Percentiles rank a stretch among this genome's conserved stretches.
Evolutionary conservation across 23 red algal genomes (phyloP).

Genomic region (Pyropia haitanensis): DNA sequence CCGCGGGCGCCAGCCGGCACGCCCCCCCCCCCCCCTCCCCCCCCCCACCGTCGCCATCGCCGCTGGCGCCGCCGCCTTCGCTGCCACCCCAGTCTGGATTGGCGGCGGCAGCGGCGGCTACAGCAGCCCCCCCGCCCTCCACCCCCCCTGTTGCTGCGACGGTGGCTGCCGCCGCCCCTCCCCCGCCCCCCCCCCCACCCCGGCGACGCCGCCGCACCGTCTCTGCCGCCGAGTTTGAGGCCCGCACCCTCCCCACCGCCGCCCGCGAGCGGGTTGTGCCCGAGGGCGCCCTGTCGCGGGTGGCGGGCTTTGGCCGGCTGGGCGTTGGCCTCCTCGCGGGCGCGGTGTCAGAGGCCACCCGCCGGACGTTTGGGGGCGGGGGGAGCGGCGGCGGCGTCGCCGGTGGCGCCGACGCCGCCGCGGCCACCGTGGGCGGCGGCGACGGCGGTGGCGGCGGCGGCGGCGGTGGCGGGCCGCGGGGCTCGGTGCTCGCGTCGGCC

Average conservation of each 20-base stretch:
- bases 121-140: background rate
- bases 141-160: background rate
- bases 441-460: background rate
- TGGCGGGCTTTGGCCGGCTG: slow-evolving; percentile 22
- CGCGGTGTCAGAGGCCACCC: slow-evolving; percentile 16
- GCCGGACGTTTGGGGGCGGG: slow-evolving; percentile 1
- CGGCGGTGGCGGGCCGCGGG: background rate
- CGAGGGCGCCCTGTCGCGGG: slow-evolving; percentile 18
- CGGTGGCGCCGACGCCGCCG: too few relatives aligned
- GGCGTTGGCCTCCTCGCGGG: slow-evolving; percentile 14
- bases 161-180: background rate
- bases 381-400: too few relatives aligned
- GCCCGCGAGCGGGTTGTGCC: slow-evolving; percentile 14
- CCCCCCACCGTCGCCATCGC: background rate
- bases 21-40: background rate
- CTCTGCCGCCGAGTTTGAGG: background rate
- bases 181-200: background rate
- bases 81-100: background rate
- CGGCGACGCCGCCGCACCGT: background rate
- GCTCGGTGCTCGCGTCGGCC: slow-evolving; percentile 11
- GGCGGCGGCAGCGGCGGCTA: background rate
- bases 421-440: background rate
- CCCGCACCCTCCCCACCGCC: slow-evolving; percentile 5
- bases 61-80: background rate
- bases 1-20: too few relatives aligned